Evolutionary conservation across 495 filamentous ascomycete genomes (phyloP).

Genomic region (Penicillium canariense): DNA sequence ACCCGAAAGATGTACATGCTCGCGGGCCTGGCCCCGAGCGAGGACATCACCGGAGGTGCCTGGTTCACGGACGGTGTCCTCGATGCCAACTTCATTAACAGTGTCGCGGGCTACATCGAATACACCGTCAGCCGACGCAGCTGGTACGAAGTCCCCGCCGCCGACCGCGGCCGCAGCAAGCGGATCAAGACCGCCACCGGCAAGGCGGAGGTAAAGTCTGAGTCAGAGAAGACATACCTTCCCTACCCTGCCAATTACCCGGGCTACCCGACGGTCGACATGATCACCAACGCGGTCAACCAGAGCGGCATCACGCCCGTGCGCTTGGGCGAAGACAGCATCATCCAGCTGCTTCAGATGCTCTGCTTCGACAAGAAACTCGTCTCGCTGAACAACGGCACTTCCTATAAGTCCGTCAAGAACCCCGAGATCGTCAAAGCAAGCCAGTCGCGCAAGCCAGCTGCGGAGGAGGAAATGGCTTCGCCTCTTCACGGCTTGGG

Average conservation of each 20-base stretch:
- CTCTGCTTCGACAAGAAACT: slow-evolving; percentile 78
- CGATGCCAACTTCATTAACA: slow-evolving; percentile 80
- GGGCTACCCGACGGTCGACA: slow-evolving; percentile 71
- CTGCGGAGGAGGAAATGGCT: slow-evolving; percentile 28
- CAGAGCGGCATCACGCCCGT: slow-evolving; percentile 60
- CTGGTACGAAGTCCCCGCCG: slow-evolving; percentile 54
- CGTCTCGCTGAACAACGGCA: slow-evolving; percentile 48
- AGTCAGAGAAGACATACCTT: slow-evolving; percentile 40
- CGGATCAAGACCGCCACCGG: slow-evolving; percentile 45
- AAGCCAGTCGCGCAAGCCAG: slow-evolving; percentile 39
- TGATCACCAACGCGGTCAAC: slow-evolving; percentile 71
- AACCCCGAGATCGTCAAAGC: slow-evolving; percentile 40
- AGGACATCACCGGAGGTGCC: slow-evolving; percentile 85
- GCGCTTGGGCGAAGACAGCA: slow-evolving; percentile 65
- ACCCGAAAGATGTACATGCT: slow-evolving; percentile 67
- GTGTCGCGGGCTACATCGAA: slow-evolving; percentile 64
- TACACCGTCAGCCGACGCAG: slow-evolving; percentile 67
- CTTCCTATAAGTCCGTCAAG: slow-evolving; percentile 49
- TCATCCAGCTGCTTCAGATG: slow-evolving; percentile 78
- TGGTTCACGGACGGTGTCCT: slow-evolving; percentile 90
- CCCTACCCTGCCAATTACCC: slow-evolving; percentile 68
- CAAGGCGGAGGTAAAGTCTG: slow-evolving; percentile 32
- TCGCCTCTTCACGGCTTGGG: slow-evolving; percentile 25
- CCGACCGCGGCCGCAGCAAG: slow-evolving; percentile 34
- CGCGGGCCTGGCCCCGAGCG: slow-evolving; percentile 66